phyloP scores from a whole-genome alignment of 352 stramenopile genomes.

The Globisporangium cystogenes region DNA sequence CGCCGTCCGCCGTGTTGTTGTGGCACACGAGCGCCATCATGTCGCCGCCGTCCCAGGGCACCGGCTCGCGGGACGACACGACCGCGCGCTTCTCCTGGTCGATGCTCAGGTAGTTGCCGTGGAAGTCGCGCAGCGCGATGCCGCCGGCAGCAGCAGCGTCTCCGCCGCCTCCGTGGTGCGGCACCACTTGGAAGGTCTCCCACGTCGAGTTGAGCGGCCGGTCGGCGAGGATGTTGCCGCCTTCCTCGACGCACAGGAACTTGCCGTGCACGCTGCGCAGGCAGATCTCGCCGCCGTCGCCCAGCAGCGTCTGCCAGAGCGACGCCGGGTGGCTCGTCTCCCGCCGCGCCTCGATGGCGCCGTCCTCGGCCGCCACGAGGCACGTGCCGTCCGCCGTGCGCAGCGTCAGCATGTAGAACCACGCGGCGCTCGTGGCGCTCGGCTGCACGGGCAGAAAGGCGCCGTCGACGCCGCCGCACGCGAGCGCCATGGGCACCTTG shows the following conservation, averaged over 20 bases:
- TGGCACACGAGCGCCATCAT: constrained; percentile 77
- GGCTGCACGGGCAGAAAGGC: constrained; percentile 36
- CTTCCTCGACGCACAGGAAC: constrained; percentile 79
- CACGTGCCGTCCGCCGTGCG: constrained; percentile 58
- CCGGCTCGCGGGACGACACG: constrained; percentile 35
- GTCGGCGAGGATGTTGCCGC: constrained; percentile 64
- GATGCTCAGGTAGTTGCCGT: constrained; percentile 74
- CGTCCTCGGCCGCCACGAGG: constrained; percentile 63
- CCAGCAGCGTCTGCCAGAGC: constrained; percentile 74
- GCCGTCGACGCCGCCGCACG: constrained; percentile 26
- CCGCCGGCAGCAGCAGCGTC: too few species aligned
- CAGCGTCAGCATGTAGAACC: constrained; percentile 79
- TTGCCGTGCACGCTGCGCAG: constrained; percentile 76
- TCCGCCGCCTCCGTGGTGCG: constrained; percentile 27
- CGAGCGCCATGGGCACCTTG: constrained; percentile 75
- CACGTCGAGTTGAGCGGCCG: constrained; percentile 75
- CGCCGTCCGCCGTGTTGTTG: constrained; percentile 14
- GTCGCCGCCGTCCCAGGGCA: constrained; percentile 66
- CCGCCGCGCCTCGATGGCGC: constrained; percentile 36
- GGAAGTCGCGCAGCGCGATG: constrained; percentile 71
- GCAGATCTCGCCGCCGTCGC: constrained; percentile 50
- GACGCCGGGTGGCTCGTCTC: constrained; percentile 24
- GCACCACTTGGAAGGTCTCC: constrained; percentile 84
- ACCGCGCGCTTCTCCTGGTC: constrained; percentile 37
- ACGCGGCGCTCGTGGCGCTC: constrained; percentile 19